phyloP scores from a whole-genome alignment of 2,329 filamentous ascomycete genomes.

The Colletotrichum shisoi region DNA sequence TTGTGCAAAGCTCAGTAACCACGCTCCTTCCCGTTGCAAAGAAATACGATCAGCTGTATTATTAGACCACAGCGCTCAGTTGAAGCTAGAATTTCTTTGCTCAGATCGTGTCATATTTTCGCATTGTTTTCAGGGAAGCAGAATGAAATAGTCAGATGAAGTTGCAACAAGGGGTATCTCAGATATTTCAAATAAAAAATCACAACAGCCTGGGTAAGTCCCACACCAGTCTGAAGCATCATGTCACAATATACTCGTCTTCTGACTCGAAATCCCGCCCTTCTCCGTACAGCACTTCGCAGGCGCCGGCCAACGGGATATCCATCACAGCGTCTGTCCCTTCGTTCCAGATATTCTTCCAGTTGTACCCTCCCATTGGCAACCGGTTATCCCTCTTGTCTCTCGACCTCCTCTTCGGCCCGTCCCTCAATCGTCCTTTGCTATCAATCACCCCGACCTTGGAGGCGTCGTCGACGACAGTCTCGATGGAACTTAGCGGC shows the following conservation, averaged over 20 bases:
- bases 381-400: slow-evolving; percentile 50
- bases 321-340: slow-evolving; percentile 98
- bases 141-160: not conserved
- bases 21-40: too few species aligned
- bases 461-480: slow-evolving; percentile 88
- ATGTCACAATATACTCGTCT: slow-evolving; percentile 38
- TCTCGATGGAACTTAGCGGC: slow-evolving; percentile 80
- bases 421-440: slow-evolving; percentile 62
- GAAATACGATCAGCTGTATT: too few species aligned
- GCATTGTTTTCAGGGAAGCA: not conserved
- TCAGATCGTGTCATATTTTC: too few species aligned
- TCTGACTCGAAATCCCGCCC: slow-evolving; percentile 47
- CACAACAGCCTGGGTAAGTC: too few species aligned
- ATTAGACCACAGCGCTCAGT: too few species aligned
- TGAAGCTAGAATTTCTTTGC: not conserved
- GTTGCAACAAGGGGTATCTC: slow-evolving; percentile 8
- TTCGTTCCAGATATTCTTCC: slow-evolving; percentile 85
- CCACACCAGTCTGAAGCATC: not conserved
- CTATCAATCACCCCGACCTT: slow-evolving; percentile 83
- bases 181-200: not conserved
- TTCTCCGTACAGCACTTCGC: slow-evolving; percentile 88
- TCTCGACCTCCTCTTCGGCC: slow-evolving; percentile 46
- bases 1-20: too few species aligned
- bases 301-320: slow-evolving; percentile 91
- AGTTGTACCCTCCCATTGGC: slow-evolving; percentile 62